Conservation (phyloP, 1,284 basidiomycete genomes). For the Ceratobasidium sp. region DNA sequence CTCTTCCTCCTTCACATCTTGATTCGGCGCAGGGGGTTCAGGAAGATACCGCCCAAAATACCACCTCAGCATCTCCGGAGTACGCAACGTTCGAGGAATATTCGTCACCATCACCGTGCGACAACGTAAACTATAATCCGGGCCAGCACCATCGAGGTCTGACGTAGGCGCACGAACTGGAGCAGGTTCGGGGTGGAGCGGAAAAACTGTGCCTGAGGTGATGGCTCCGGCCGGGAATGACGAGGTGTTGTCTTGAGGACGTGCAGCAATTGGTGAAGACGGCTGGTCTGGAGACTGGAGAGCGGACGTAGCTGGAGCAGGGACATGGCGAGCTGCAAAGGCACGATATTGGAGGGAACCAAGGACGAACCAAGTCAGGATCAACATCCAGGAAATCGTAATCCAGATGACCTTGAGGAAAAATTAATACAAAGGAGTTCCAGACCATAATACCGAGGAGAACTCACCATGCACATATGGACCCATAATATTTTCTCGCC, state of each 20-base stretch:
- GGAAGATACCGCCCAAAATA: conserved; percentile 69
- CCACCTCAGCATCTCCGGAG: conserved; percentile 76
- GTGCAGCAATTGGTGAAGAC: conserved; percentile 3
- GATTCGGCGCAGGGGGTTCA: conserved; percentile 1
- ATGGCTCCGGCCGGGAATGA: conserved; percentile 23
- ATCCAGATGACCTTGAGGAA: conserved; percentile 74
- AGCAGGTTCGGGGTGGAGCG: conserved; percentile 35
- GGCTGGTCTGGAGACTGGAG: conserved; percentile 14
- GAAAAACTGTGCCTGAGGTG: conserved; percentile 22
- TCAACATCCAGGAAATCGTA: conserved; percentile 80
- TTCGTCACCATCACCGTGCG: conserved; percentile 91
- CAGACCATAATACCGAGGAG: background rate
- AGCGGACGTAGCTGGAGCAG: conserved; percentile 27
- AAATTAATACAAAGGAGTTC: background rate
- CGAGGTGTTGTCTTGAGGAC: conserved; percentile 18
- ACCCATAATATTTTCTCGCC: conserved; percentile 84
- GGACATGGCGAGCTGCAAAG: conserved; percentile 40
- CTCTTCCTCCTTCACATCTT: background rate
- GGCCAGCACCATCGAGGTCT: conserved; percentile 48
- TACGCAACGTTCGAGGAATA: conserved; percentile 77
- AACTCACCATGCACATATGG: conserved; percentile 72
- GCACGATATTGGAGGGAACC: conserved; percentile 76
- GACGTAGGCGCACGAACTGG: conserved; percentile 16
- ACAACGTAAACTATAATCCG: conserved; percentile 58
- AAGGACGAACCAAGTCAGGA: conserved; percentile 81